Base-by-base conservation (phyloP, 2,329 filamentous ascomycete species). In the Macrophomina tecta region DNA sequence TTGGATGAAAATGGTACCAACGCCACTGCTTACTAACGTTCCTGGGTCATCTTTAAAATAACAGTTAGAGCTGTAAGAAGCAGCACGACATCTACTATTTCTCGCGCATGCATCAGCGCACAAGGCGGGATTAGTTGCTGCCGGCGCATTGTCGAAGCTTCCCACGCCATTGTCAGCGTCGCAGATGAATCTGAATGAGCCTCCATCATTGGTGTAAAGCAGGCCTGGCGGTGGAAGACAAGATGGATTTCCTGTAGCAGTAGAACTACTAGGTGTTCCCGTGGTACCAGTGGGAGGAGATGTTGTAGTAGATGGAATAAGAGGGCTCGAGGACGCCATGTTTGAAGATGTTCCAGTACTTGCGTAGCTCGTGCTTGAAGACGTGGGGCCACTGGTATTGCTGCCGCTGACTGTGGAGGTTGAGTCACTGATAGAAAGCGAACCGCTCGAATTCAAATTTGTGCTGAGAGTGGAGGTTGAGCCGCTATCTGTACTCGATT, bases 1-100 rank as follows among this genome's bases (percentile, higher is more conserved):
- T 23, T 58, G 36, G 23, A 58, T 45, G 5, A 58, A 30, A 18
- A 42, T 58, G 38, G 53, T 58, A 3, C 53, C 53, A 7, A 58
- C 18, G 8, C 11, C 38, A 14, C 38, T 42, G 8, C 11, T 11
- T 3, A 2, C 3, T 5, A 40, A 28, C 9, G 18, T 58, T 14
- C 53, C 53, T 7, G 18, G 12, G n/a, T 34, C 18, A 45, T 40
- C 38, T 12, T 58, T 58, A n/a, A 58, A 28, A 2, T 8, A 58
- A 40, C 53, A 58, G 23, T 45, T 58, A 2, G 53, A 58, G 16
- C 16, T 58, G 38, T 58, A 58, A 38, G 34, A 28, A 7, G 53
- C 53, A 58, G 53, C 18, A 12, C 11, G 18, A 5, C 53, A 58
- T 28, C 12, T 58, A 38, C 5, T 30, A 45, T 58, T 38, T 23